A percentile compares a stretch with the other conserved stretches of the same genome.
phyloP scores from a whole-genome alignment of 2,329 filamentous ascomycete genomes.

The Stachybotrys elegans region DNA sequence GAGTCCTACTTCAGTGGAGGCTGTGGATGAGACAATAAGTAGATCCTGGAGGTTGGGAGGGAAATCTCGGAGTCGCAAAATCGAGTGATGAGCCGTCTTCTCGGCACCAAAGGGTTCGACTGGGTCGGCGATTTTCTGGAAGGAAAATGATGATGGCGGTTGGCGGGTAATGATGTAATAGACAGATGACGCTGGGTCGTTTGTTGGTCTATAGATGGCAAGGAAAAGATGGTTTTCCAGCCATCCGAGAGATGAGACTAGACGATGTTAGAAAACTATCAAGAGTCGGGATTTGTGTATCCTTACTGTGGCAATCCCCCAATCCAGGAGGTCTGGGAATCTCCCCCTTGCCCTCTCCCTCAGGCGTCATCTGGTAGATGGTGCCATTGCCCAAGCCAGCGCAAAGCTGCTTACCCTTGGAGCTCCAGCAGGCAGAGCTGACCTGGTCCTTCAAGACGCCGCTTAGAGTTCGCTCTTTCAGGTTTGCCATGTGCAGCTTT shows the following conservation, averaged over 20 bases:
- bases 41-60: slow-evolving; percentile 75
- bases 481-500: slow-evolving; percentile 76
- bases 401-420: slow-evolving; percentile 85
- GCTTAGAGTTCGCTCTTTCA: slow-evolving; percentile 64
- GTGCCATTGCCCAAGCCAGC: slow-evolving; percentile 79
- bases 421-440: slow-evolving; percentile 86
- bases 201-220: slow-evolving; percentile 66
- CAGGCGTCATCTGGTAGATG: slow-evolving; percentile 76
- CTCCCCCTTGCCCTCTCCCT: slow-evolving; percentile 69
- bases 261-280: too few relatives aligned
- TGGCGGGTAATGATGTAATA: slow-evolving; percentile 76
- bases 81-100: slow-evolving; percentile 68
- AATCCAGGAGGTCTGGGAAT: slow-evolving; percentile 73
- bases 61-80: slow-evolving; percentile 74
- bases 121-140: slow-evolving; percentile 71
- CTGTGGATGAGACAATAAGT: slow-evolving; percentile 76
- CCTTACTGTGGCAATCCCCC: slow-evolving; percentile 61
- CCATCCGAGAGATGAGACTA: slow-evolving; percentile 80
- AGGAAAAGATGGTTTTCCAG: slow-evolving; percentile 84
- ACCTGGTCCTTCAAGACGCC: slow-evolving; percentile 65
- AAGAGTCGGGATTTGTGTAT: too few relatives aligned
- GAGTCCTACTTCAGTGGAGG: slow-evolving; percentile 72
- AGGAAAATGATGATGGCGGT: slow-evolving; percentile 55
- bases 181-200: slow-evolving; percentile 55
- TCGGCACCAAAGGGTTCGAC: slow-evolving; percentile 65